Conservation (phyloP, 176 grass and related monocot species). For the Triticum timopheevii region DNA sequence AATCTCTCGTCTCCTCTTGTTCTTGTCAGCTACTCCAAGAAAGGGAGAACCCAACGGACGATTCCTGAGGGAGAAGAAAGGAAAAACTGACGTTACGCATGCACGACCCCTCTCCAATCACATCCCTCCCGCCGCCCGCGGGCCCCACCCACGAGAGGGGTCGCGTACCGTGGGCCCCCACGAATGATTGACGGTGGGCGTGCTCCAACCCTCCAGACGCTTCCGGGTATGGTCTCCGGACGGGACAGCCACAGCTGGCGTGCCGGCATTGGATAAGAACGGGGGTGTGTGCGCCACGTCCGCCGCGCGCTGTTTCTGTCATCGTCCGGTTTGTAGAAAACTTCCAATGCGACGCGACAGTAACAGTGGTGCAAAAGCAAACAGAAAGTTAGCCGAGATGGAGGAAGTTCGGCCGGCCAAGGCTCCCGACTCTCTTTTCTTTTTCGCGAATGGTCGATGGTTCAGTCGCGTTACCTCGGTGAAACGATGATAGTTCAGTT, state of each 20-base stretch:
- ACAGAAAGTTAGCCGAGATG: background rate
- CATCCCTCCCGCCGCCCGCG: background rate
- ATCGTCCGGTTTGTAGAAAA: background rate
- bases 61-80: background rate
- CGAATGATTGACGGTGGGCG: background rate
- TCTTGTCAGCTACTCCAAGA: background rate
- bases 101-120: background rate
- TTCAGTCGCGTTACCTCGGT: background rate
- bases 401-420: background rate
- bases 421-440: background rate
- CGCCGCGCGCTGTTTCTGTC: too few relatives aligned
- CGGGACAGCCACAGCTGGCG: constrained; percentile 7
- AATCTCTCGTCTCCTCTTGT: background rate
- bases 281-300: background rate
- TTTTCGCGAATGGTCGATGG: background rate
- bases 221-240: background rate
- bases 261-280: background rate
- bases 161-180: background rate
- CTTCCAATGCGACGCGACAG: background rate
- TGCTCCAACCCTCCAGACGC: background rate
- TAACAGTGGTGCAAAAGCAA: background rate
- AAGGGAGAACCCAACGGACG: background rate
- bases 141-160: background rate
- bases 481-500: background rate
- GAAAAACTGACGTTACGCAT: background rate